Evolutionary conservation across 768 basidiomycete genomes (phyloP).

Genomic region (Boletellus ananiceps): DNA sequence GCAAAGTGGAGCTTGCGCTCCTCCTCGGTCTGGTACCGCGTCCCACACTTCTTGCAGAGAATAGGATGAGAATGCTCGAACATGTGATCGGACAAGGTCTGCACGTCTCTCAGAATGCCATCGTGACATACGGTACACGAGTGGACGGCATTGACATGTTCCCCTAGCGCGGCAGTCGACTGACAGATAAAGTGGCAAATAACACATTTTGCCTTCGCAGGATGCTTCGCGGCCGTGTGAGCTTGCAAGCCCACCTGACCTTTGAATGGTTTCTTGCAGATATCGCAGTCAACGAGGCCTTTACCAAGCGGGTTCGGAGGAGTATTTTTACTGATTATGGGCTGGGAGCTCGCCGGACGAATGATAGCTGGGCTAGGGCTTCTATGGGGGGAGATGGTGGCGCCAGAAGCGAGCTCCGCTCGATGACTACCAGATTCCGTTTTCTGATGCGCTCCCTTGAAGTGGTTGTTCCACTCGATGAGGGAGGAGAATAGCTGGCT

Average conservation of each 20-base stretch:
- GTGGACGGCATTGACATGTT: conserved; percentile 26
- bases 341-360: conserved; percentile 18
- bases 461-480: conserved; percentile 27
- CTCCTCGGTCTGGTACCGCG: conserved; percentile 34
- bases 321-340: conserved; percentile 6
- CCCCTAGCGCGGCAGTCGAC: conserved; percentile 22
- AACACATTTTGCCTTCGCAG: conserved; percentile 16
- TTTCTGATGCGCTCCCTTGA: conserved; percentile 18
- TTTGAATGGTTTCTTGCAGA: conserved; percentile 24
- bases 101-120: conserved; percentile 26
- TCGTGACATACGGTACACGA: conserved; percentile 27
- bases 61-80: conserved; percentile 25
- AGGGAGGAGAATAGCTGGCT: conserved; percentile 17
- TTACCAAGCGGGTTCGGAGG: conserved; percentile 5
- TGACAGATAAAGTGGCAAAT: conserved; percentile 24
- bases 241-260: conserved; percentile 19
- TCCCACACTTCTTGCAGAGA: conserved; percentile 27
- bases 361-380: conserved; percentile 13
- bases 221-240: conserved; percentile 24
- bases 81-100: conserved; percentile 27
- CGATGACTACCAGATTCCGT: conserved; percentile 5
- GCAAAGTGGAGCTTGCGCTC: conserved; percentile 36
- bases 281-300: conserved; percentile 12
- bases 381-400: conserved; percentile 4
- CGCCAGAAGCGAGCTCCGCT: conserved; percentile 3